Evolutionary conservation across 73 alveolate species (phyloP), one percentile per base, ranked within the genome.

Genomic region (Paramecium pentaurelia): DNA sequence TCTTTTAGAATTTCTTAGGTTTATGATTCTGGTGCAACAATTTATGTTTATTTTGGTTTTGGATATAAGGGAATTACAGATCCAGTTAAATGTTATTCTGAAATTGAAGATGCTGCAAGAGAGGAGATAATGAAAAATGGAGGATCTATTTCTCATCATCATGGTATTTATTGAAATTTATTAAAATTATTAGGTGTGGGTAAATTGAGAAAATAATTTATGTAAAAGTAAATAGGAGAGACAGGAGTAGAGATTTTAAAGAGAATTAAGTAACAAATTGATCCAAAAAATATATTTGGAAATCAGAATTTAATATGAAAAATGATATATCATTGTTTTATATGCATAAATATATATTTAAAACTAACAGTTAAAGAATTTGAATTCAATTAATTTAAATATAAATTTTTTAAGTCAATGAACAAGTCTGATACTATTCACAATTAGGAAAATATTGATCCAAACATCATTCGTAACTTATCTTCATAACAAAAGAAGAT

Each of bases 21-120:
- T 42, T 96, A 96, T 88, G 98, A 95, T 60, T 92, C 97, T 40
- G 99, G 99, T 27, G 97, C 97, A 34, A 94, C 97, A 44, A 96
- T 97, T 86, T 97, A 97, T 87, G 94, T 97, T 86, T 97, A 97
- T 95, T 96, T 97, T 68, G 98, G 98, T n/a, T 95, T 85, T 22
- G 77, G 49, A 28, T 92, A 86, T 60, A 88, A 60, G 47, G 97
- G 95, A 8, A 30, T 95, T 16, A 64, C 93, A 11, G 92, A 93
- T 34, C 96, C 97, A 8, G 93, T 96, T 32, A 47, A 85, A 71
- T 94, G 93, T 6, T 97, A 95, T 85, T 80, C 92, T 28, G 97
- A 92, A 32, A 93, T 96, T 45, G 99, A 97, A 60, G 95, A 97
- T 47, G 96, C 92, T 25, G 98, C 97, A 30, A 96, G 99, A 92